These are phyloP conservation scores for Plasmodium cynomolgi DNA, from an alignment of 169 alveolate genomes.

Conservation along the genomic window DNA sequence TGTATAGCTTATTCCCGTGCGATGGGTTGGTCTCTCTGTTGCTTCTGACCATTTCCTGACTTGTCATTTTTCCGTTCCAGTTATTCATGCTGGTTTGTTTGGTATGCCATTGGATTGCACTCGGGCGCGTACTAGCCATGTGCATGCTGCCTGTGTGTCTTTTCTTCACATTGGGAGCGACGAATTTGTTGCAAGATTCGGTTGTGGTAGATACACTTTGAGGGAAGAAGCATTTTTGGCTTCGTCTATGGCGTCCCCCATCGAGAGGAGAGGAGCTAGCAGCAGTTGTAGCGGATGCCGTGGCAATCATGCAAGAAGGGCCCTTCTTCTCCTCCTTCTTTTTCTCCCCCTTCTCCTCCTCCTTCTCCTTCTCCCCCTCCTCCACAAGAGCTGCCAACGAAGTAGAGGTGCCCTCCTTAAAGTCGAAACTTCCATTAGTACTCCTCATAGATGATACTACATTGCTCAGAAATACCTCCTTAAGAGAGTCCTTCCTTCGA, in stretches of 20 bases:
- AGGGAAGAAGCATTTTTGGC: not conserved
- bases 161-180: not conserved
- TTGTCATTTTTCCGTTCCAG: not conserved
- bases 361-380: not conserved
- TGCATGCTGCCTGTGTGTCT: not conserved
- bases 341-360: not conserved
- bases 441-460: conserved; percentile 1
- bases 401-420: not conserved
- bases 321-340: not conserved
- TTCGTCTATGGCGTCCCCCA: not conserved
- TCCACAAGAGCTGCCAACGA: too few relatives aligned
- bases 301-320: not conserved
- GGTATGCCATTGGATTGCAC: not conserved
- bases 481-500: conserved; percentile 9
- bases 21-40: not conserved
- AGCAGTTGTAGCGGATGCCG: not conserved
- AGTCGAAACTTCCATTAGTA: not conserved
- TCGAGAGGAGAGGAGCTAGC: not conserved
- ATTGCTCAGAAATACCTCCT: conserved; percentile 13
- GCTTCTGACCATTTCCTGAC: not conserved
- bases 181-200: not conserved
- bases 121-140: not conserved
- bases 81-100: not conserved
- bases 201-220: not conserved
- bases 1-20: not conserved